Evolutionary conservation across 1,284 basidiomycete species (phyloP).

Genomic region (Ganoderma resinaceum): DNA sequence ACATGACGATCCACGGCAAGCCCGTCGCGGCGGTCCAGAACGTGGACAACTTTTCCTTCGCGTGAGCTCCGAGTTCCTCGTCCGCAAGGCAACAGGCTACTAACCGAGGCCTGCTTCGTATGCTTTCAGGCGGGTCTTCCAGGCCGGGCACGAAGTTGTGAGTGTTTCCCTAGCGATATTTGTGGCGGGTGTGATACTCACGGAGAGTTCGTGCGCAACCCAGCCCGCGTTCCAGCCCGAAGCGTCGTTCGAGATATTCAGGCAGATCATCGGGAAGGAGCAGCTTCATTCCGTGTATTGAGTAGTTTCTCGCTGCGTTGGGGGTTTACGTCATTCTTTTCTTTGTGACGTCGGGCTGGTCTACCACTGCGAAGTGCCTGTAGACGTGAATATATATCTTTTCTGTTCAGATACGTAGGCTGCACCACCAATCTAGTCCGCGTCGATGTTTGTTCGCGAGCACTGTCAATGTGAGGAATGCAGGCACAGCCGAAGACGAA

Average conservation of each 20-base stretch:
- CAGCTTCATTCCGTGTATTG: conserved; percentile 58
- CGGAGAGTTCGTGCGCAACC: background rate
- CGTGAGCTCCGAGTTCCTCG: conserved; percentile 21
- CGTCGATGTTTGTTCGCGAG: background rate
- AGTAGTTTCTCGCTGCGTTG: background rate
- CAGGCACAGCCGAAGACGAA: background rate
- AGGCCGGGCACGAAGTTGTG: conserved; percentile 66
- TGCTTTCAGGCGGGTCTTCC: conserved; percentile 53
- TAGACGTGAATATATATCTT: background rate
- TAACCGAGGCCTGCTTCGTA: background rate
- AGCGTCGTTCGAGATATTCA: conserved; percentile 62
- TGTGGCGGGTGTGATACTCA: background rate
- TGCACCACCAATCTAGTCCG: background rate
- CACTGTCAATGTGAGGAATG: background rate
- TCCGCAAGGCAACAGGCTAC: no score
- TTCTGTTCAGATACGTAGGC: background rate
- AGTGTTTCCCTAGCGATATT: conserved; percentile 33
- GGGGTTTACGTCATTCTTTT: background rate
- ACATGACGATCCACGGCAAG: conserved; percentile 59
- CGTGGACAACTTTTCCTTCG: conserved; percentile 63
- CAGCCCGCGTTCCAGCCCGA: conserved; percentile 67
- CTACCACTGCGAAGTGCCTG: background rate
- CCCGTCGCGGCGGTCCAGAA: conserved; percentile 65
- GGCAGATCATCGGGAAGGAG: conserved; percentile 57
- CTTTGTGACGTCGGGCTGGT: background rate